Evolutionary conservation across 768 basidiomycete genomes (phyloP), one percentile per base, ranked within the genome.

Genomic region (Xerocomellus dryophilus): DNA sequence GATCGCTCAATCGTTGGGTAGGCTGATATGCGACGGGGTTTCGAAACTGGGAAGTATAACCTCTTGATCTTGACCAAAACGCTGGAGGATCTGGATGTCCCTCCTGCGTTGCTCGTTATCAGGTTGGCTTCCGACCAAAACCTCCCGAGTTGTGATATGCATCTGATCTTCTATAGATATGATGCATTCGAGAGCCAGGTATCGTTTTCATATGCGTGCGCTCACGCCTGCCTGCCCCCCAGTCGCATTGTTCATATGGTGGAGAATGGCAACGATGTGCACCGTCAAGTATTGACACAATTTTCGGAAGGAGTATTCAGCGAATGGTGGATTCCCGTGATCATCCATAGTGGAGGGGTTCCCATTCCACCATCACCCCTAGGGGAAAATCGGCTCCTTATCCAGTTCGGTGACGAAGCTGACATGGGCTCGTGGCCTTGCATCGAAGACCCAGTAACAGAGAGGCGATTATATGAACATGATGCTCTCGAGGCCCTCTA

Each of bases 161-260:
- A 50, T 53, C 32, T 61, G 38, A 60, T 56, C 35, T 42, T 50
- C 27, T 39, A 36, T 35, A 88, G 86, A 63, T 66, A 56, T 40
- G 56, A 55, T 54, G 34, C 39, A 1, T 82, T 81, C 51, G 81
- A 85, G 58, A 82, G 84, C 56, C 81, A 82, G 48, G 63, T 85
- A 7, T 84, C 83, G 5, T 78, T 83, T 64, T 80, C 80, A 14
- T 81, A 79, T 61, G 71, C 76, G 41, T 80, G 80, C 29, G 76
- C 79, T 29, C 73, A 75, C 31, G 73, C 80, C 38, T 64, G 74
- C 43, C 78, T 77, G 8, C 69, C 74, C 39, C 73, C 76, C 51
- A 76, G 81, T 54, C 78, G 82, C 62, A 61, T 87, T 39, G 68
- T 90, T 7, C 78, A 87, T 62, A 79, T 90, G 79, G 75, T 78